Conservation (phyloP, 1,284 basidiomycete genomes). For the Melampsora americana region DNA sequence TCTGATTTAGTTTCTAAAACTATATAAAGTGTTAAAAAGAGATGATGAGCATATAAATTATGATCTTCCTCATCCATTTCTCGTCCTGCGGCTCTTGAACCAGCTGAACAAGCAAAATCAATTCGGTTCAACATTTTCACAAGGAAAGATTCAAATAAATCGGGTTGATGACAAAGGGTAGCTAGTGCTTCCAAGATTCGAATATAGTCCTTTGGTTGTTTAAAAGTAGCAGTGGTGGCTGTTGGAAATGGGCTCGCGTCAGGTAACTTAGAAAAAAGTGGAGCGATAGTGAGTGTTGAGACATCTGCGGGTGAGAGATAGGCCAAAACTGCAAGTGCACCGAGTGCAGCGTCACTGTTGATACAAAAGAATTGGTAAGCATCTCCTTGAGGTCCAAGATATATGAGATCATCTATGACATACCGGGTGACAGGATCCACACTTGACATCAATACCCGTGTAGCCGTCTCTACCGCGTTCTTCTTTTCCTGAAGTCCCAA, state of each 20-base stretch:
- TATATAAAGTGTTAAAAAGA: conserved; percentile 31
- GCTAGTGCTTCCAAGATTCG: conserved; percentile 69
- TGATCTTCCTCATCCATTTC: conserved; percentile 13
- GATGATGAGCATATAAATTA: conserved; percentile 23
- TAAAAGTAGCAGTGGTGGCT: not conserved
- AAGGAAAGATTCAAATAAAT: conserved; percentile 79
- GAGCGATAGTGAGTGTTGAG: conserved; percentile 71
- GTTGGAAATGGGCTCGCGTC: conserved; percentile 15
- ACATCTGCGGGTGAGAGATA: conserved; percentile 66
- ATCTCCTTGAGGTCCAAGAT: not conserved
- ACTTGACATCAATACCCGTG: conserved; percentile 14
- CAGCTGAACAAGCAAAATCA: conserved; percentile 64
- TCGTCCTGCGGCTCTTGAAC: conserved; percentile 49
- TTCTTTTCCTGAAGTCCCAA: conserved; percentile 17
- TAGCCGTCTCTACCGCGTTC: conserved; percentile 17
- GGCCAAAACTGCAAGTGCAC: conserved; percentile 68
- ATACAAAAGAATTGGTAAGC: conserved; percentile 9
- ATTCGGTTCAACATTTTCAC: conserved; percentile 75
- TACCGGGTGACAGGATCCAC: conserved; percentile 24
- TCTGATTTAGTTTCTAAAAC: conserved; percentile 30
- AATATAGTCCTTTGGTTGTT: conserved; percentile 60
- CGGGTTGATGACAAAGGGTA: conserved; percentile 69
- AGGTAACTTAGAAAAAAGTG: conserved; percentile 67
- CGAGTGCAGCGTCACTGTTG: conserved; percentile 65
- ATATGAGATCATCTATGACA: not conserved